phyloP scores from a whole-genome alignment of 1,284 basidiomycete species.

The Rhodotorula glutinis region DNA sequence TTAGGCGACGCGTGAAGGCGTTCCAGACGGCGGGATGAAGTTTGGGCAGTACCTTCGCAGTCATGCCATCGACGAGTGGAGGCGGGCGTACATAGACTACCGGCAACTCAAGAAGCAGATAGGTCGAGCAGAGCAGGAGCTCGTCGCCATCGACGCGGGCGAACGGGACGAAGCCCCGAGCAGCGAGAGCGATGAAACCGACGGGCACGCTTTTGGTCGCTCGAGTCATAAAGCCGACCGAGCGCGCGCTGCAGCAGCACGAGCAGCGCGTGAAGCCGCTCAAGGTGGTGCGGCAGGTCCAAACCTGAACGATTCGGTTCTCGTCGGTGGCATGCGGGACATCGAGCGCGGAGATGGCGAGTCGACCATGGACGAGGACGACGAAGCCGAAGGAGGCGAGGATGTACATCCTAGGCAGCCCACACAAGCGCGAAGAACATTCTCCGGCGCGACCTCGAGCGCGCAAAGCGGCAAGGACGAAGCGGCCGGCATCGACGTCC shows the following conservation, averaged over 20 bases:
- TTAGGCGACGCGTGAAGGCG: no score
- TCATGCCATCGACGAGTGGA: slow-evolving; percentile 34
- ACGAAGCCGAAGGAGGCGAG: not conserved
- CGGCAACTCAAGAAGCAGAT: slow-evolving; percentile 39
- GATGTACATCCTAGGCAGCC: no score
- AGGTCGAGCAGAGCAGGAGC: slow-evolving; percentile 23
- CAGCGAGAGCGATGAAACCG: not conserved
- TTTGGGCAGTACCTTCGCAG: slow-evolving; percentile 28
- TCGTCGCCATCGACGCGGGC: slow-evolving; percentile 21
- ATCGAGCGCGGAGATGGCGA: not conserved
- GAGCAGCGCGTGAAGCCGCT: not conserved
- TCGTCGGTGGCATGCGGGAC: not conserved
- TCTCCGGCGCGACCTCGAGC: no score
- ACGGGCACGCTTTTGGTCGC: not conserved
- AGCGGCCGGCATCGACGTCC: no score
- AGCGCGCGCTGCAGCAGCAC: not conserved
- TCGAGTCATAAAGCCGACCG: not conserved
- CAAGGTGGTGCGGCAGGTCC: not conserved
- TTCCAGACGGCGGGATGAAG: slow-evolving; percentile 26
- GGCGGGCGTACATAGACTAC: slow-evolving; percentile 35
- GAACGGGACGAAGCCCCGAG: not conserved
- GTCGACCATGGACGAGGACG: not conserved
- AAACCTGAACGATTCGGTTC: not conserved
- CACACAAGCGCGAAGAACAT: no score
- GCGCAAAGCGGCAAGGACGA: no score